Base-by-base conservation (phyloP, 1,284 basidiomycete genomes). In the Ceratobasidium sp. region DNA sequence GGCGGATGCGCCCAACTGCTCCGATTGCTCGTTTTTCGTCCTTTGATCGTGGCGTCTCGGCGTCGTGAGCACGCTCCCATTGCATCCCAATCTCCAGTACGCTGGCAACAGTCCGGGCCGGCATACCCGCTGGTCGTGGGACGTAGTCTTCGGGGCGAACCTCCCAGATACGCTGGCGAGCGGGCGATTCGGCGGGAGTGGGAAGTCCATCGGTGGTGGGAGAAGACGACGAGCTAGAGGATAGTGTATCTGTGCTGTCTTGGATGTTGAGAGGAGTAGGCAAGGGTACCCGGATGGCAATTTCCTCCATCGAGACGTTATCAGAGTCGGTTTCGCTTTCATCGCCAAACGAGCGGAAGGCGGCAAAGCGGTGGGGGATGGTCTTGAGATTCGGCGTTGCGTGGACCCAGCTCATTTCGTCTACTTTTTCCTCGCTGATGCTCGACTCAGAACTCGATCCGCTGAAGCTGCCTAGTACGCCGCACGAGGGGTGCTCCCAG, bases 11-110 rank as follows among this genome's bases (percentile, higher is more conserved):
- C 15, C 71, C 71, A 43, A 74, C 51, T 29, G 71, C 61, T 44
- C 54, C 68, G n/a, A 15, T 17, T 19, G 29, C 29, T 8, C 54
- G 9, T 11, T 57, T 70, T 44, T 43, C 54, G n/a, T 57, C 69
- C 57, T 37, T 61, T 32, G 57, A 61, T 11, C 68, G 68, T 13
- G 59, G 59, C 59, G 46, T 29, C 7, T 59, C 43, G 40, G 13
- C 56, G 19, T 74, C 59, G 7, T 65, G 57, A 32, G 59, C 71
- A 11, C 71, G 59, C 25, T 74, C 71, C 71, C 71, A 74, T 29
- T 74, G 71, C 57, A 74, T 74, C 46, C 71, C 71, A 22, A 74
- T 74, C 71, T 74, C 71, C 49, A 74, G 34, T 8, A 65, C 71
- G 71, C 71, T 74, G 57, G 71, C 29, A 25, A 74, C 61, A 15